A percentile compares a stretch with the other conserved stretches of the same genome.
Evolutionary conservation across 495 filamentous ascomycete genomes (phyloP).

Genomic region (Clavariopsis aquatica): DNA sequence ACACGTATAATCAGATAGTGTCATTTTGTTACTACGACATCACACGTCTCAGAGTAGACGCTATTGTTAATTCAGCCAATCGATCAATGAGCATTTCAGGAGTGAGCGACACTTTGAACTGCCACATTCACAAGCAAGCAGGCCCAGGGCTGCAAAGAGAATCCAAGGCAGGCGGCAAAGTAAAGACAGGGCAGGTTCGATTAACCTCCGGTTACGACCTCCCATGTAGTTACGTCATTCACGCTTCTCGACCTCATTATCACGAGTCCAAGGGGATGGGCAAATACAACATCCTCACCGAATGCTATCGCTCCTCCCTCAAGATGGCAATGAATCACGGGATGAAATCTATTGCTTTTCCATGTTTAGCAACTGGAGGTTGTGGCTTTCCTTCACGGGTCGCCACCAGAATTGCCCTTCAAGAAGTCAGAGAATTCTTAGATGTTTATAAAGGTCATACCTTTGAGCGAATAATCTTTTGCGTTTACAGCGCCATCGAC

Average conservation of each 20-base stretch:
- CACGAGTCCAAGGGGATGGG: constrained; percentile 5
- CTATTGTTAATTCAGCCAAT: constrained; percentile 33
- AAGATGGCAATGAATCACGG: constrained; percentile 16
- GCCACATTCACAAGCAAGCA: constrained; percentile 23
- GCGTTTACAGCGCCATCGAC: constrained; percentile 23
- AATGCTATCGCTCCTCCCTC: constrained; percentile 31
- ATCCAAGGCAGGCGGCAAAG: constrained; percentile 5
- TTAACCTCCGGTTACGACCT: constrained; percentile 11
- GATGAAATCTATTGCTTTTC: constrained; percentile 33
- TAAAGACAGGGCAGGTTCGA: constrained; percentile 7
- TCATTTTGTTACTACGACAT: constrained; percentile 27
- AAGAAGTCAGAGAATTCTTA: constrained; percentile 32
- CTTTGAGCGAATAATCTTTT: constrained; percentile 35
- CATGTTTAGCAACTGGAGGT: constrained; percentile 23
- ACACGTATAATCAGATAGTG: constrained; percentile 23
- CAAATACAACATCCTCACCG: constrained; percentile 18
- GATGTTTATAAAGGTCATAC: constrained; percentile 11
- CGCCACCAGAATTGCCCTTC: constrained; percentile 30
- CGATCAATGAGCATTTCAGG: constrained; percentile 5
- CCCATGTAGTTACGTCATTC: constrained; percentile 21
- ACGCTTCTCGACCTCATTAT: constrained; percentile 29
- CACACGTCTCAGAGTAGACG: constrained; percentile 24
- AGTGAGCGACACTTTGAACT: constrained; percentile 9
- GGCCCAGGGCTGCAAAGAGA: constrained; percentile 29
- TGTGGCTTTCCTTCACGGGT: constrained; percentile 28